A percentile compares a stretch with the other conserved stretches of the same genome.
phyloP scores from a whole-genome alignment of 176 grass and related monocot genomes.

The Coix lacrymajobi region DNA sequence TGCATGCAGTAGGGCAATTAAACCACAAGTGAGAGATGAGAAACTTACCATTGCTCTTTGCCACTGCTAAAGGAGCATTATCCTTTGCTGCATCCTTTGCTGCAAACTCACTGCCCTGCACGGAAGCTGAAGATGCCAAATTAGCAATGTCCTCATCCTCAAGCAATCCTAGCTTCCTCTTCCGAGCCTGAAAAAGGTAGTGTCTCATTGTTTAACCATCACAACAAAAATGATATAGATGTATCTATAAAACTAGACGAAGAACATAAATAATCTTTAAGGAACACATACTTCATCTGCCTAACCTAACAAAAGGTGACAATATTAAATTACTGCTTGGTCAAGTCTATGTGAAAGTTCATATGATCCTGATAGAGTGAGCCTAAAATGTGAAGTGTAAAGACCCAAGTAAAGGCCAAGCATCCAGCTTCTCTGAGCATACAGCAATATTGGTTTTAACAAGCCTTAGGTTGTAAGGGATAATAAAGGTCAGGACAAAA shows the following conservation, averaged over 20 bases:
- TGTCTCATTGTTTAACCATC: not conserved
- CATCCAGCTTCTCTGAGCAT: not conserved
- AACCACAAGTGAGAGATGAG: not conserved
- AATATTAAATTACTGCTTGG: not conserved
- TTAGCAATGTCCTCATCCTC: slow-evolving; percentile 59
- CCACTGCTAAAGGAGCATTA: slow-evolving; percentile 14
- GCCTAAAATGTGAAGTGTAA: not conserved
- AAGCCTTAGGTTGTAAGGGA: not conserved
- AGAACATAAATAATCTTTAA: not conserved
- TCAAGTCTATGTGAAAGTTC: not conserved
- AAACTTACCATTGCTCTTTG: slow-evolving; percentile 67
- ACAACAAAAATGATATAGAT: not conserved
- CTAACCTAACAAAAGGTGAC: not conserved
- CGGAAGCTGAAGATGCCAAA: slow-evolving; percentile 44
- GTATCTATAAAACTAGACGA: too few species aligned
- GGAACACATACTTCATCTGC: not conserved
- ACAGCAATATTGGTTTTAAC: not conserved
- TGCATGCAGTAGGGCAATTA: not conserved
- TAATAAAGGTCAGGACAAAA: not conserved
- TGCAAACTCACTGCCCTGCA: slow-evolving; percentile 34
- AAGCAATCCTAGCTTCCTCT: slow-evolving; percentile 70
- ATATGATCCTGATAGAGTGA: not conserved
- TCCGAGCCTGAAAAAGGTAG: slow-evolving; percentile 51
- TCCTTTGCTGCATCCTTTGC: slow-evolving; percentile 38
- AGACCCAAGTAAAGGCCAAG: not conserved